Conservation (phyloP, 345 rosid genomes). For the Hypericum perforatum region DNA sequence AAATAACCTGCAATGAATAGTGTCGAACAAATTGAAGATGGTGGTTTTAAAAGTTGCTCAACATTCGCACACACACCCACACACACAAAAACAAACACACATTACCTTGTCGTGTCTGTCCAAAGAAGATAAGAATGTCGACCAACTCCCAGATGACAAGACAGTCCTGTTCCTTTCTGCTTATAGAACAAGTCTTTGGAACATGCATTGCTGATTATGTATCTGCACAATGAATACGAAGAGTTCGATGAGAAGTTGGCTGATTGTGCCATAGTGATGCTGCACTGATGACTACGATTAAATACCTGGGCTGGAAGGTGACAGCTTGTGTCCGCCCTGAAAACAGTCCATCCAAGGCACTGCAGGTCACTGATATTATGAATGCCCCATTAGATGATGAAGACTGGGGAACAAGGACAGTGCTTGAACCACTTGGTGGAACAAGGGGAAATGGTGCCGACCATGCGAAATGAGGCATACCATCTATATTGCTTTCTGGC, state of each 20-base stretch:
- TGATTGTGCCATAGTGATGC: background rate
- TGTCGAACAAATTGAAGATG: background rate
- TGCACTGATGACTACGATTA: conserved; percentile 1
- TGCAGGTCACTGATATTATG: conserved; percentile 64
- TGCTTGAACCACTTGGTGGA: conserved; percentile 74
- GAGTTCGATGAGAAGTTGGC: background rate
- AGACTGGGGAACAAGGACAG: conserved; percentile 57
- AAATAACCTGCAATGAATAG: background rate
- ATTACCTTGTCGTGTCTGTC: conserved; percentile 70
- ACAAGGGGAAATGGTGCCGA: conserved; percentile 69
- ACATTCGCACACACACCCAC: background rate
- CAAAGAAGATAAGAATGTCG: conserved; percentile 80
- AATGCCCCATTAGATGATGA: conserved; percentile 50
- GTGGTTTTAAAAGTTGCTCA: background rate
- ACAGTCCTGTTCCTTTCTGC: conserved; percentile 75
- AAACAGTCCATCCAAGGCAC: conserved; percentile 51
- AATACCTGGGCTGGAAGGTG: conserved; percentile 80
- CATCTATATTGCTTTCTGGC: conserved; percentile 34
- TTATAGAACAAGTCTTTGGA: conserved; percentile 64
- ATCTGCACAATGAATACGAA: conserved; percentile 38
- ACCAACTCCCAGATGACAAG: conserved; percentile 55
- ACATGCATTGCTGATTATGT: conserved; percentile 77
- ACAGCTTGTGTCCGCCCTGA: conserved; percentile 72
- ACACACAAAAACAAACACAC: conserved; percentile 1
- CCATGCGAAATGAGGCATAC: conserved; percentile 39